Percentiles rank a stretch among this genome's conserved stretches.
Evolutionary conservation across 2,329 filamentous ascomycete species (phyloP).

Genomic region (Fonsecaea nubica): DNA sequence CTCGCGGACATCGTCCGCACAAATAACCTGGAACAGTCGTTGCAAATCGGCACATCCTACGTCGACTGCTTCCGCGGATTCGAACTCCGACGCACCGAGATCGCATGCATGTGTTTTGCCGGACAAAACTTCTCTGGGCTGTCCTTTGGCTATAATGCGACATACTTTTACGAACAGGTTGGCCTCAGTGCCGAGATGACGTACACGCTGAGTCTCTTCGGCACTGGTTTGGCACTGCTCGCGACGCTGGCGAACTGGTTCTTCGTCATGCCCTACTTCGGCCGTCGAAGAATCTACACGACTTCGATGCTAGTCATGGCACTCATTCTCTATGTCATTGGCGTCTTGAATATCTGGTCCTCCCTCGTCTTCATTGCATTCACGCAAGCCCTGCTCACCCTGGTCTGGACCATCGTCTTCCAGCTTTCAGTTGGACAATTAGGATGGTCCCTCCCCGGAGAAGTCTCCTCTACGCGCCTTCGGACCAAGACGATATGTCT

Average conservation of each 20-base stretch:
- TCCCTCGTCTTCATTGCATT: slow-evolving; percentile 42
- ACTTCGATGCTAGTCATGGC: slow-evolving; percentile 43
- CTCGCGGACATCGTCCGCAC: slow-evolving; percentile 50
- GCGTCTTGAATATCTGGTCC: slow-evolving; percentile 40
- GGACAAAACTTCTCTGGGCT: slow-evolving; percentile 48
- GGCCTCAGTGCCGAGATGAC: slow-evolving; percentile 45
- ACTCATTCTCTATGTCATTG: slow-evolving; percentile 43
- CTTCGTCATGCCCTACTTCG: slow-evolving; percentile 46
- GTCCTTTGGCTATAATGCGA: slow-evolving; percentile 46
- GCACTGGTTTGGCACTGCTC: slow-evolving; percentile 65
- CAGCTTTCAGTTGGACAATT: slow-evolving; percentile 62
- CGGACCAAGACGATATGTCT: slow-evolving; percentile 62
- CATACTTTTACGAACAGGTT: slow-evolving; percentile 51
- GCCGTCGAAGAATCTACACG: slow-evolving; percentile 51
- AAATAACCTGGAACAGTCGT: slow-evolving; percentile 42
- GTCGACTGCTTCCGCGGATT: slow-evolving; percentile 45
- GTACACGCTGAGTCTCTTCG: slow-evolving; percentile 55
- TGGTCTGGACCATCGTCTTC: slow-evolving; percentile 61
- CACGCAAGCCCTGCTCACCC: slow-evolving; percentile 53
- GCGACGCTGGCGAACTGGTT: slow-evolving; percentile 61
- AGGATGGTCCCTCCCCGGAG: slow-evolving; percentile 59
- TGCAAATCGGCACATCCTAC: slow-evolving; percentile 43
- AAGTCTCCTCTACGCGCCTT: slow-evolving; percentile 60
- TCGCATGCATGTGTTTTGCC: slow-evolving; percentile 48
- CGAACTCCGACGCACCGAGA: slow-evolving; percentile 51